Evolutionary conservation across 1,284 basidiomycete genomes (phyloP).

Genomic region (Boletus mariae): DNA sequence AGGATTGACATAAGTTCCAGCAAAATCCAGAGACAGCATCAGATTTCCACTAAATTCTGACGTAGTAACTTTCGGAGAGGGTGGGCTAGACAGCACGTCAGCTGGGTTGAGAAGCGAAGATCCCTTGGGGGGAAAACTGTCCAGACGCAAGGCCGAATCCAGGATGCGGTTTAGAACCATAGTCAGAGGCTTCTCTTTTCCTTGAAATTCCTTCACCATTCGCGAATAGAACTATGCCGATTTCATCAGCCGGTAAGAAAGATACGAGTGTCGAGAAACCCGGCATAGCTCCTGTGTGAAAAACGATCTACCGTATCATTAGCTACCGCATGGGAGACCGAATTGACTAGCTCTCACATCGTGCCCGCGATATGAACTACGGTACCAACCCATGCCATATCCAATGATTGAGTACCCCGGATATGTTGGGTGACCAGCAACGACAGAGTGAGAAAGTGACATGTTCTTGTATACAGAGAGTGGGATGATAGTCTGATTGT

Average conservation of each 20-base stretch:
- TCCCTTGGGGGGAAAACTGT: background rate
- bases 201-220: constrained; percentile 30
- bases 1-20: too few species aligned
- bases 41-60: too few species aligned
- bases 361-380: constrained; percentile 33
- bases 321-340: background rate
- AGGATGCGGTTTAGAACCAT: constrained; percentile 18
- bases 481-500: constrained; percentile 29
- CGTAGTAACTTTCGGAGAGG: background rate
- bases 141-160: constrained; percentile 15
- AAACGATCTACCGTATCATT: constrained; percentile 19
- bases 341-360: constrained; percentile 24
- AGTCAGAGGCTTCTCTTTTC: too few species aligned
- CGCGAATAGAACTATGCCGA: constrained; percentile 31
- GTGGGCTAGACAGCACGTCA: constrained; percentile 9
- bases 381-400: constrained; percentile 38
- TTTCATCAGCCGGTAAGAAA: constrained; percentile 29
- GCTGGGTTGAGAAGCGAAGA: background rate
- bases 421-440: constrained; percentile 3
- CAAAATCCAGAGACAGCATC: too few species aligned
- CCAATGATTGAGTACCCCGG: constrained; percentile 17
- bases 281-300: constrained; percentile 29
- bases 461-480: constrained; percentile 21
- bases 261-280: constrained; percentile 27
- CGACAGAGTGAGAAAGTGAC: constrained; percentile 27